Evolutionary conservation across 2,329 filamentous ascomycete genomes (phyloP).

Genomic region (Geosmithia putterillii): DNA sequence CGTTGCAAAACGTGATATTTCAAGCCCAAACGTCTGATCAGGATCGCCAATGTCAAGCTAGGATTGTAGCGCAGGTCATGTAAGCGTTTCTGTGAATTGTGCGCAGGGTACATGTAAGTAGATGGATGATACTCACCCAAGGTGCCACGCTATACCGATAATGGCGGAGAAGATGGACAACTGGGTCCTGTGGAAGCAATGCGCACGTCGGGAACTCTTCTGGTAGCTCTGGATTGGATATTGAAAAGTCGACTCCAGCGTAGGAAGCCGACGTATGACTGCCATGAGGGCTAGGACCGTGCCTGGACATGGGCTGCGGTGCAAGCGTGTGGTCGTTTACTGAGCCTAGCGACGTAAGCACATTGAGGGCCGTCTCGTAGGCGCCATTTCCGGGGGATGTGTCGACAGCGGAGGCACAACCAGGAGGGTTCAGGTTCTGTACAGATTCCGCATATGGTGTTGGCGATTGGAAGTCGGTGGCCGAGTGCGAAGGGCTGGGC

Average conservation of each 20-base stretch:
- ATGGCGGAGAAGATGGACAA: slow-evolving; percentile 22
- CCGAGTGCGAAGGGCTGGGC: not conserved
- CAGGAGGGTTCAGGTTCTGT: not conserved
- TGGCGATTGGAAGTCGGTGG: not conserved
- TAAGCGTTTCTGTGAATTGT: not conserved
- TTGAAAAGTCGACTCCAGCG: not conserved
- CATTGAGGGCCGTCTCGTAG: slow-evolving; percentile 20
- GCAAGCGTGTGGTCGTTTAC: not conserved
- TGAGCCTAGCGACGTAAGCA: slow-evolving; percentile 17
- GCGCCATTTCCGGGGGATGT: slow-evolving; percentile 10
- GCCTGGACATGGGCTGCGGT: not conserved
- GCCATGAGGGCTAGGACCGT: not conserved
- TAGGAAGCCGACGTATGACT: not conserved
- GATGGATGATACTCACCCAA: slow-evolving; percentile 20
- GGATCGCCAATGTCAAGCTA: slow-evolving; percentile 30
- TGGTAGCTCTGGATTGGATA: not conserved
- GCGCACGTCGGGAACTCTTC: slow-evolving; percentile 11
- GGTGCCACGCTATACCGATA: slow-evolving; percentile 31
- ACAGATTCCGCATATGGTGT: not conserved
- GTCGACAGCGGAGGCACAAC: not conserved
- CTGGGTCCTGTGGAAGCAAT: slow-evolving; percentile 11
- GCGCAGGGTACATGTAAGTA: not conserved
- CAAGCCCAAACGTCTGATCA: slow-evolving; percentile 25
- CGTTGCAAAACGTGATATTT: slow-evolving; percentile 16
- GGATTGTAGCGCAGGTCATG: not conserved